These are phyloP conservation scores for Xerocomus potaroensis DNA, from an alignment of 768 basidiomycete genomes.

Conservation along the genomic window DNA sequence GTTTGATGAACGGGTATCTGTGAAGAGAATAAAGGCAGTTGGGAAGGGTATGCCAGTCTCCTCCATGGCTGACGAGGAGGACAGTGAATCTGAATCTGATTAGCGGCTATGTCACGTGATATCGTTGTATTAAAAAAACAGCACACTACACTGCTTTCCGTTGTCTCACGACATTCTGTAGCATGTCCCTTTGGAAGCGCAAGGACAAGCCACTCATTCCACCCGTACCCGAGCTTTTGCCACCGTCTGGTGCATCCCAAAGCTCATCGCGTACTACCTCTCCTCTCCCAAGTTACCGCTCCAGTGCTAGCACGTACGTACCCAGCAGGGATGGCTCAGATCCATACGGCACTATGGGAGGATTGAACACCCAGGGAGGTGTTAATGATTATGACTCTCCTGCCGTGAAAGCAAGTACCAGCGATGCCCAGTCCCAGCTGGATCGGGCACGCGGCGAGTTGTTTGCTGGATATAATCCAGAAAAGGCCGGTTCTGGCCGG, in stretches of 20 bases:
- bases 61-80: conserved; percentile 27
- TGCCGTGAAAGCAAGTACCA: conserved; percentile 1
- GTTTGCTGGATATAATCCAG: conserved; percentile 68
- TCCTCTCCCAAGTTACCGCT: conserved; percentile 42
- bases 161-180: not conserved
- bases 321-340: conserved; percentile 63
- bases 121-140: not conserved
- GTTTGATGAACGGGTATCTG: conserved; percentile 76
- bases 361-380: conserved; percentile 23
- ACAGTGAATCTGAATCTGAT: conserved; percentile 10
- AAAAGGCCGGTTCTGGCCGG: conserved; percentile 54
- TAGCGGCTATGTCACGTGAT: conserved; percentile 25
- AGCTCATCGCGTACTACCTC: conserved; percentile 33
- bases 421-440: conserved; percentile 41
- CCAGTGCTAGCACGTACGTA: conserved; percentile 59
- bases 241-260: conserved; percentile 24
- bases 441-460: conserved; percentile 69
- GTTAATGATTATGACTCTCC: conserved; percentile 24
- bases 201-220: conserved; percentile 66
- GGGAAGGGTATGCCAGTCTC: conserved; percentile 61
- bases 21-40: conserved; percentile 74
- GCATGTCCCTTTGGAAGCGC: conserved; percentile 49
- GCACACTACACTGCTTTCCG: conserved; percentile 1
- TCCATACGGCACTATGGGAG: conserved; percentile 38
- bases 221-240: conserved; percentile 44